Base-by-base conservation (phyloP, 2,329 filamentous ascomycete genomes). In the Penicillium sp. region DNA sequence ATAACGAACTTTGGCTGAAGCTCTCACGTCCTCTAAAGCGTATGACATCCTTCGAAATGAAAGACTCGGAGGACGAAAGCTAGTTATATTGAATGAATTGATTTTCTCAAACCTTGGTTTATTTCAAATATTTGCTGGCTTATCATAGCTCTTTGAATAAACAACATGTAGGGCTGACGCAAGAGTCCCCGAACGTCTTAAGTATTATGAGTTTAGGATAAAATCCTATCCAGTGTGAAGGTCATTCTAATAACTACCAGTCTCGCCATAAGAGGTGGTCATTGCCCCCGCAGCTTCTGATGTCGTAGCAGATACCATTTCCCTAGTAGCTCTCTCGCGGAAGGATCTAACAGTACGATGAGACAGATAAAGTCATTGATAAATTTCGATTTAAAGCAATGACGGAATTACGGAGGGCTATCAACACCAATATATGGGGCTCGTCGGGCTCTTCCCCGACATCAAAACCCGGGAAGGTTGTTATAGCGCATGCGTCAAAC, bases 131-230 rank as follows among this genome's bases (percentile, higher is more conserved):
- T 24, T 24, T 24, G 5, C 6, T 24, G 5, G n/a, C n/a, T n/a
- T n/a, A n/a, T n/a, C n/a, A n/a, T n/a, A n/a, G n/a, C n/a, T n/a
- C n/a, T n/a, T n/a, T n/a, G n/a, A n/a, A n/a, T 24, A 24, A 24
- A 54, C 22, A 54, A 49, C 3, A 49, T 54, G 21, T 48, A 54
- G 5, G 44, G 52, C 24, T 54, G 52, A n/a, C 48, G 45, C 11
- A 49, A 31, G 13, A 54, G 35, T 22, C 45, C 52, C 27, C 21
- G 35, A 13, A 22, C 13, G 1, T 31, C 47, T 49, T 6, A 13
- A 21, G 26, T 48, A 48, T 31, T 48, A 14, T 19, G n/a, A n/a
- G 21, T 27, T 21, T 29, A 29, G 27, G 11, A 29, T 10, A 1
- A 11, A 29, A 10, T 29, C 2, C 9, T 10, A 29, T 29, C 9